Percentiles rank a stretch among this genome's conserved stretches.
Evolutionary conservation across 163 green algal species (phyloP).

Genomic region (Scenedesmus sp.): DNA sequence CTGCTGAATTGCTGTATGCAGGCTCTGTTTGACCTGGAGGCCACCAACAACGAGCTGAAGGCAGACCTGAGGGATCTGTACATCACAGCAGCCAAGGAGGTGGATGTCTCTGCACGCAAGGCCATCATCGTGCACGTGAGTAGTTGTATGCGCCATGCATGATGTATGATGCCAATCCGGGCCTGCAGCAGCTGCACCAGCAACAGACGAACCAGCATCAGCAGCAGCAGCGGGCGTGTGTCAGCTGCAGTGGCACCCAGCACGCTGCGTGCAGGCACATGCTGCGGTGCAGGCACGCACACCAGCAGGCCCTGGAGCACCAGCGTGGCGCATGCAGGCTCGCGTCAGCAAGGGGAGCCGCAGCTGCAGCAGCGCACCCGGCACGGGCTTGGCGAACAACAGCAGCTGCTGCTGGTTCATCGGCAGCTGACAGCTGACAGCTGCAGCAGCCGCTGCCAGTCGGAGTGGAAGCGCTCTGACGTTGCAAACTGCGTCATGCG

Average conservation of each 20-base stretch:
- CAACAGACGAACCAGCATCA: background rate
- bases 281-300: background rate
- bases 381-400: background rate
- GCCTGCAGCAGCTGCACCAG: background rate
- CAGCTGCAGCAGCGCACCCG: background rate
- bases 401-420: background rate
- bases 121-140: slow-evolving; percentile 97
- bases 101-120: slow-evolving; percentile 94
- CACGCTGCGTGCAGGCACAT: background rate
- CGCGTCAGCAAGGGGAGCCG: background rate
- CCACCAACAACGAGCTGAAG: slow-evolving; percentile 99
- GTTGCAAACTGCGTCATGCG: background rate
- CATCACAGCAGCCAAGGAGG: slow-evolving; percentile 96
- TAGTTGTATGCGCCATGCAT: background rate
- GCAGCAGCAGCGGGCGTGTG: slow-evolving; percentile 9
- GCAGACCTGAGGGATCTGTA: slow-evolving; percentile 97
- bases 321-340: background rate
- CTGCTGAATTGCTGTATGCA: slow-evolving; percentile 67
- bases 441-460: background rate
- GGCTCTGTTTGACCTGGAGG: slow-evolving; percentile 99
- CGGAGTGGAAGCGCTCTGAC: background rate
- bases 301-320: background rate
- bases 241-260: background rate
- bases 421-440: background rate
- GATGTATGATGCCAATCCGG: background rate